Evolutionary conservation across 176 grass and related monocot species (phyloP), one percentile per base, ranked within the genome.

Genomic region (Triticum turgidum): DNA sequence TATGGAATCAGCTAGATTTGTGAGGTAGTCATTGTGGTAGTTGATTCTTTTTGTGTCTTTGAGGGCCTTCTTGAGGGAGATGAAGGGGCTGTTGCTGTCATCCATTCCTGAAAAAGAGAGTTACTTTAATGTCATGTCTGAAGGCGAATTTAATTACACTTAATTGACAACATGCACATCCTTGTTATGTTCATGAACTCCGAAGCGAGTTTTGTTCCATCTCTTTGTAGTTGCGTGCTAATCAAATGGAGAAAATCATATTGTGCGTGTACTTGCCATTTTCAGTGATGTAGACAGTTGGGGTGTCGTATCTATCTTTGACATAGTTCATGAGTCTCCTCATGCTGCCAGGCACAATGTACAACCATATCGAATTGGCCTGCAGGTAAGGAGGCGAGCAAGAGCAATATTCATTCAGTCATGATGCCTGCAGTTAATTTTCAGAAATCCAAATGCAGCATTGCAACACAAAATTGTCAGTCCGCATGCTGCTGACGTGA

Each of bases 281-380:
- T 86, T 95, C 93, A 44, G 93, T 95, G 69, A 95, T 92, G 44
- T 90, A 81, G 81, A 95, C 93, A 1, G 81, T 66, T 69, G 93
- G 93, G 10, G 83, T 91, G 30, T 87, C 80, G 70, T 95, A 95
- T 75, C 86, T 92, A 20, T 91, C 41, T 45, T 92, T 95, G 76
- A 95, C 80, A 68, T 95, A 92, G 76, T 95, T 95, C 90, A 92
- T 92, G 17, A 95, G 80, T 56, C 76, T 89, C 52, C 93, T 92
- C 32, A 95, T 68, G 61, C 93, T 91, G 69, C 86, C 41, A 29
- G 93, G 93, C 10, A 95, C 93, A 64, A 95, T 92, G 79, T 95
- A 95, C 33, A 95, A 20, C 93, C 88, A 95, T 77, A 95, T 87
- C 0, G 90, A 89, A 84, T 65, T 78, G 17, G 93, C 90, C 93